Percentiles rank a stretch among this genome's conserved stretches.
Evolutionary conservation across 2,329 filamentous ascomycete genomes (phyloP).

Genomic region (Ascosphaera aggregata): DNA sequence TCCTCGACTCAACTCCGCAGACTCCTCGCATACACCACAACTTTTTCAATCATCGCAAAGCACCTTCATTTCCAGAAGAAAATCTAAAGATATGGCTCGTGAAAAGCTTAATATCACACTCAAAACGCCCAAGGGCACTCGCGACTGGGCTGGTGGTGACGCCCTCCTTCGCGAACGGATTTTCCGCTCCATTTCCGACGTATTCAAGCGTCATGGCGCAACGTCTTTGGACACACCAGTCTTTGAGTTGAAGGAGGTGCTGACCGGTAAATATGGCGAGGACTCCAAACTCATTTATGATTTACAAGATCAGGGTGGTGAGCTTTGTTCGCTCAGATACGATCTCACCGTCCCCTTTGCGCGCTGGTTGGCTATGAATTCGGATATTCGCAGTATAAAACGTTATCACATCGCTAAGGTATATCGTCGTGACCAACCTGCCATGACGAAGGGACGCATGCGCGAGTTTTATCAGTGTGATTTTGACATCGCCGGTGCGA

Average conservation of each 20-base stretch:
- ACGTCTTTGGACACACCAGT: constrained; percentile 61
- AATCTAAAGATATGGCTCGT: constrained; percentile 1
- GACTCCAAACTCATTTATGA: constrained; percentile 86
- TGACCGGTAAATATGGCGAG: constrained; percentile 78
- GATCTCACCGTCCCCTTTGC: constrained; percentile 80
- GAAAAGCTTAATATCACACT: constrained; percentile 35
- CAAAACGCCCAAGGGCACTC: constrained; percentile 80
- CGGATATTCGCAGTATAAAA: constrained; percentile 61
- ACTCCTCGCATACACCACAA: constrained; percentile 2
- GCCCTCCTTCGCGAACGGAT: constrained; percentile 53
- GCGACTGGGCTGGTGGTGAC: constrained; percentile 61
- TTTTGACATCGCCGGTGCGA: constrained; percentile 68
- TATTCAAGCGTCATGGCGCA: constrained; percentile 67
- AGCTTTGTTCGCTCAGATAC: constrained; percentile 64
- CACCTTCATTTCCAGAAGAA: constrained; percentile 1
- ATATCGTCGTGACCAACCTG: constrained; percentile 57
- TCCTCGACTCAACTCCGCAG: background rate
- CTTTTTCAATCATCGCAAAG: background rate
- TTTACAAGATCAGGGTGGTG: constrained; percentile 66
- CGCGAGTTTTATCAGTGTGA: constrained; percentile 96
- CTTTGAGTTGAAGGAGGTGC: constrained; percentile 69
- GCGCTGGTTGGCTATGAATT: constrained; percentile 82
- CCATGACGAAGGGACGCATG: constrained; percentile 80
- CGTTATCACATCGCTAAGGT: constrained; percentile 92
- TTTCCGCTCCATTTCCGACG: constrained; percentile 47